Base-by-base conservation (phyloP, 305 asterid genomes). In the Euphrasia arctica region DNA sequence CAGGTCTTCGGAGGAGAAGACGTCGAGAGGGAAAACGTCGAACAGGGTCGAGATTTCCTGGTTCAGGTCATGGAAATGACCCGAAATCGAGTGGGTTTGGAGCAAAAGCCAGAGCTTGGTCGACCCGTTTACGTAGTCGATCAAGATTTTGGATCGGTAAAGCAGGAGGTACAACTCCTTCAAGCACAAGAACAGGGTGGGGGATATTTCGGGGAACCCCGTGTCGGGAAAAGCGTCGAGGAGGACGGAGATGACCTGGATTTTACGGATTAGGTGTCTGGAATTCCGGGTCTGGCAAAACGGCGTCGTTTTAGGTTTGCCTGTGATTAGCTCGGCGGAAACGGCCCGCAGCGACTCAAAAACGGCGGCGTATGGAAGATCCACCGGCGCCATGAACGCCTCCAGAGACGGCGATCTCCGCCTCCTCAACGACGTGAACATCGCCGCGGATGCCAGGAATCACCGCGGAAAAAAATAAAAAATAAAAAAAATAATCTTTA, bases 161-260 rank as follows among this genome's bases (percentile, higher is more conserved):
- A 92, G 89, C 76, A 89, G 82, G 64, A 92, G 87, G 84, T 89
- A 92, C 82, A 89, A 72, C 82, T 92, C 97, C 78, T 87, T 89
- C 71, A 92, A 83, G 93, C 95, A 92, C 9, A 92, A 59, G 70
- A 79, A 80, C 60, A 71, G 78, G 0, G 91, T 80, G 12, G 77
- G 78, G 51, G 82, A 52, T 50, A 77, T 65, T 60, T 34, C 62
- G 48, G 83, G 65, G 45, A 74, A 72, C 42, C 74, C 81, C 47
- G 63, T 28, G 50, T 82, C 86, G 56, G 75, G 56, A 49, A 90
- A 70, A 63, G 79, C 85, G 51, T 87, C 96, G 50, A 87, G 55
- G 22, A 90, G 78, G 18, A 89, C 70, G 13, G 82, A 77, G 62
- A 89, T 70, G 18, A 80, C 81, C 81, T 82, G 83, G 69, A 92